These are phyloP conservation scores for Garcia nutans DNA, from an alignment of 345 rosid species.

Conservation along the genomic window DNA sequence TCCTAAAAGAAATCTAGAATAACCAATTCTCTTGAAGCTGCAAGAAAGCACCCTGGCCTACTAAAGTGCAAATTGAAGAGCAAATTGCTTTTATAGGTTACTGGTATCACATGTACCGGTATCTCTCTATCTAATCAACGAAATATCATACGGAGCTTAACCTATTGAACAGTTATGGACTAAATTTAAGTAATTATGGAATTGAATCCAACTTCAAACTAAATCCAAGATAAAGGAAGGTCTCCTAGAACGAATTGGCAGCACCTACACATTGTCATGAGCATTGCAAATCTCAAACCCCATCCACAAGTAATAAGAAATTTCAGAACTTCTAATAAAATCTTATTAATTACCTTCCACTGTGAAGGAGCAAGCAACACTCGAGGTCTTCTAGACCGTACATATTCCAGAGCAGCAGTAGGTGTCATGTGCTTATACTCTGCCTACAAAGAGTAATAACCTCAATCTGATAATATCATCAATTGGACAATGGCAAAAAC, in stretches of 20 bases:
- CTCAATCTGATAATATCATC: neutral
- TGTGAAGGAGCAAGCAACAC: conserved; percentile 63
- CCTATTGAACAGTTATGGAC: neutral
- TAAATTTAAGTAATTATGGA: neutral
- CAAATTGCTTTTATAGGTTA: neutral
- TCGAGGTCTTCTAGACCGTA: conserved; percentile 61
- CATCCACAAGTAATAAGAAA: neutral
- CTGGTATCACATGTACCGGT: neutral
- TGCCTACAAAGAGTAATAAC: conserved; percentile 1
- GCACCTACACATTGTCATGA: neutral
- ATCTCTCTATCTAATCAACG: neutral
- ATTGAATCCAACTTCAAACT: neutral
- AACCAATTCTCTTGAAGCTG: neutral
- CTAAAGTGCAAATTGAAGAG: neutral
- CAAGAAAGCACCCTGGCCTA: neutral
- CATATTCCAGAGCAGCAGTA: conserved; percentile 49
- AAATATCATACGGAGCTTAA: neutral
- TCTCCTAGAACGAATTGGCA: neutral
- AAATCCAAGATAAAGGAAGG: neutral
- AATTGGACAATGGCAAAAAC: neutral
- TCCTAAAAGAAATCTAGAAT: neutral
- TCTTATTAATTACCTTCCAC: conserved; percentile 47
- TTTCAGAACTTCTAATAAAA: neutral
- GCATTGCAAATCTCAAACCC: neutral
- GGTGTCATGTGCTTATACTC: conserved; percentile 59